Evolutionary conservation across 305 asterid species (phyloP).

Genomic region (Fraxinus nigra): DNA sequence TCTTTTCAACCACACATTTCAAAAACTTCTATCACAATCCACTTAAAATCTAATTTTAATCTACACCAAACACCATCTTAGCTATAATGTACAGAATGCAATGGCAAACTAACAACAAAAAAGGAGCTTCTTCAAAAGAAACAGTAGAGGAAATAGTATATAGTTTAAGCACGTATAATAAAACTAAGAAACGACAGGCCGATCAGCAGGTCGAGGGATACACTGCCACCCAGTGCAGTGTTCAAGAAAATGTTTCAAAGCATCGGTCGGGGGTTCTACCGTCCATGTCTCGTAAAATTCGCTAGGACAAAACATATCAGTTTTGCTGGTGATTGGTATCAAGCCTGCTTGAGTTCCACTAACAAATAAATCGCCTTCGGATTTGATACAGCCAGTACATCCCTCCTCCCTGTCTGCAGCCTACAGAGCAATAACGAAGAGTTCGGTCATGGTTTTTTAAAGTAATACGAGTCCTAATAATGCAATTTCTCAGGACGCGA

Average conservation of each 20-base stretch:
- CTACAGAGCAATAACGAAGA: conserved; percentile 29
- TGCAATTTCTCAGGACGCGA: neutral
- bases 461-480: neutral
- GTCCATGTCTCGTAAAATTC: conserved; percentile 61
- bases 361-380: conserved; percentile 68
- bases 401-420: conserved; percentile 68
- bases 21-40: too few relatives aligned
- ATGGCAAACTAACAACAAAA: neutral
- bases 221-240: conserved; percentile 69
- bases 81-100: neutral
- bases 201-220: conserved; percentile 43
- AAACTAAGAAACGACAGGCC: neutral
- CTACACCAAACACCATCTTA: too few relatives aligned
- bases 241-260: conserved; percentile 54
- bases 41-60: too few relatives aligned
- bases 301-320: conserved; percentile 47
- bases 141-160: neutral
- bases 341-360: conserved; percentile 59
- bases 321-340: conserved; percentile 26
- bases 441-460: neutral
- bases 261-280: conserved; percentile 51
- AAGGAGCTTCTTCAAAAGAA: neutral
- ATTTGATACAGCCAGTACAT: conserved; percentile 58
- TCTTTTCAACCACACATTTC: too few relatives aligned
- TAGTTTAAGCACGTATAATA: neutral